A percentile compares a stretch with the other conserved stretches of the same genome.
phyloP scores from a whole-genome alignment of 2,329 filamentous ascomycete species.

The Clonostachys sp. region DNA sequence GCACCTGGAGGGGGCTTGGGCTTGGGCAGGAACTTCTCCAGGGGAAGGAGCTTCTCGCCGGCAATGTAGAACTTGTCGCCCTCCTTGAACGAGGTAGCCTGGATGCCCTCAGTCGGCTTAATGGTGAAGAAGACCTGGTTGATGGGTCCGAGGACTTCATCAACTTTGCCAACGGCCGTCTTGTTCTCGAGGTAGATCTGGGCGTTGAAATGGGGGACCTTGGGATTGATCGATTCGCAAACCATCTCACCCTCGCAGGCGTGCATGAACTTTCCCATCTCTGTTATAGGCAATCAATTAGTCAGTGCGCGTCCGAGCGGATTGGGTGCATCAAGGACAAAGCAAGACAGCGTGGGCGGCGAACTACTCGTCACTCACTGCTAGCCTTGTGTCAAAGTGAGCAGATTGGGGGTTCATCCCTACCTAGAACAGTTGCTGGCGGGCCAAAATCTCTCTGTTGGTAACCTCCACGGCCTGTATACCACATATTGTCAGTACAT shows the following conservation, averaged over 20 bases:
- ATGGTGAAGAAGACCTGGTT: constrained; percentile 99
- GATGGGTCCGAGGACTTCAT: constrained; percentile 95
- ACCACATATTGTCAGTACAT: background rate
- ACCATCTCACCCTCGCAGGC: constrained; percentile 97
- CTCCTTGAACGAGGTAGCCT: constrained; percentile 88
- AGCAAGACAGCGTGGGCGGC: too few relatives aligned
- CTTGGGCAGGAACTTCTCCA: constrained; percentile 96
- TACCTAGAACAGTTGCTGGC: constrained; percentile 29
- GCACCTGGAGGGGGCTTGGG: constrained; percentile 71
- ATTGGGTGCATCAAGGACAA: too few relatives aligned
- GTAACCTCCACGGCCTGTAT: constrained; percentile 27
- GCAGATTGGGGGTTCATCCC: constrained; percentile 1
- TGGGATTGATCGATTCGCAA: constrained; percentile 90
- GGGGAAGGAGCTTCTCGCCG: constrained; percentile 86
- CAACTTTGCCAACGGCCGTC: constrained; percentile 91
- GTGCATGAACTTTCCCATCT: constrained; percentile 94
- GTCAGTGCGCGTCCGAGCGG: too few relatives aligned
- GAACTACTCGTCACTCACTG: background rate
- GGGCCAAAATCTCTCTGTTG: constrained; percentile 32
- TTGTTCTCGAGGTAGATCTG: constrained; percentile 99
- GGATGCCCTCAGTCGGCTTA: constrained; percentile 94
- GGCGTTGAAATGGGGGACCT: constrained; percentile 98
- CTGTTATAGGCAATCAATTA: constrained; percentile 21
- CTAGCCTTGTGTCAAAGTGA: background rate
- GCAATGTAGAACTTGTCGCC: constrained; percentile 98